phyloP scores from a whole-genome alignment of 345 rosid genomes.

The Populus simonii region DNA sequence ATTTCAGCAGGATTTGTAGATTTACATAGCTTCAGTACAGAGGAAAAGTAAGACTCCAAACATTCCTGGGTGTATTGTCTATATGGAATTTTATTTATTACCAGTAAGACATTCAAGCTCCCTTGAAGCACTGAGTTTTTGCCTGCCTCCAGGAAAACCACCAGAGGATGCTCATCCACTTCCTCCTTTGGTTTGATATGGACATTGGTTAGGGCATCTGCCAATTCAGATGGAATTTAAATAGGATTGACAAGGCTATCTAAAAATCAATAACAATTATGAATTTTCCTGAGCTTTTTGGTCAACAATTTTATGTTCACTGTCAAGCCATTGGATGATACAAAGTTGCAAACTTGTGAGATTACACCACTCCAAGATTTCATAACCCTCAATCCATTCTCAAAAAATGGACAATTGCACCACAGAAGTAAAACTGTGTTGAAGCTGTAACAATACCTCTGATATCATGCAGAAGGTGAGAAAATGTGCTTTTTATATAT shows the following conservation, averaged over 20 bases:
- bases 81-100: constrained; percentile 23
- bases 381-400: neutral
- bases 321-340: neutral
- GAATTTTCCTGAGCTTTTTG: neutral
- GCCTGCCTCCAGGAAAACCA: constrained; percentile 66
- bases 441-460: constrained; percentile 48
- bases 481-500: constrained; percentile 56
- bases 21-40: constrained; percentile 2
- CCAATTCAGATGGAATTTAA: constrained; percentile 13
- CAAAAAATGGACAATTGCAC: neutral
- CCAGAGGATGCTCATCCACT: constrained; percentile 51
- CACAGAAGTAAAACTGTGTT: neutral
- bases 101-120: constrained; percentile 77
- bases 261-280: neutral
- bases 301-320: constrained; percentile 7
- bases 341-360: neutral
- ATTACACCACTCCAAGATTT: neutral
- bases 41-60: neutral
- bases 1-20: neutral
- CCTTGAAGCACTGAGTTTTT: constrained; percentile 81
- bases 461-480: constrained; percentile 71
- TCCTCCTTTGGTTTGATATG: constrained; percentile 57
- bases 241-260: neutral
- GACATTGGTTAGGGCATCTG: constrained; percentile 62
- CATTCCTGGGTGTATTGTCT: constrained; percentile 1